phyloP scores from a whole-genome alignment of 257 asterid genomes.

The Lithospermum erythrorhizon region DNA sequence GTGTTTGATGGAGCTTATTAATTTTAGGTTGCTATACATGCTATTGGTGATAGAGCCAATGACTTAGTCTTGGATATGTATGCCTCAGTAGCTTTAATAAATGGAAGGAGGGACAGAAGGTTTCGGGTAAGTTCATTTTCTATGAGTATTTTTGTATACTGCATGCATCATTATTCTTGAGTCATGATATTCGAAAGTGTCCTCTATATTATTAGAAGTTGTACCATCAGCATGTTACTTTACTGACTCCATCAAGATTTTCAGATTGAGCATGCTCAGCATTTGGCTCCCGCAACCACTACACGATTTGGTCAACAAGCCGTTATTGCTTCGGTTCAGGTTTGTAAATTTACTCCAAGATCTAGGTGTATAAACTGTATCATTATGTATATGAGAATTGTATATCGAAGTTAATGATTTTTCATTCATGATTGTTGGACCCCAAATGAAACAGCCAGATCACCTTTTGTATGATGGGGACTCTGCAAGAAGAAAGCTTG shows the following conservation, averaged over 20 bases:
- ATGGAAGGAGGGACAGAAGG: constrained; percentile 69
- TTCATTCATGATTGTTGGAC: constrained; percentile 1
- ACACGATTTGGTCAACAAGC: constrained; percentile 65
- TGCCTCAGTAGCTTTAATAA: constrained; percentile 47
- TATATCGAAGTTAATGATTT: background rate
- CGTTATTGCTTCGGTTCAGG: constrained; percentile 93
- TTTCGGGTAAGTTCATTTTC: constrained; percentile 50
- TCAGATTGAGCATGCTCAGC: constrained; percentile 99
- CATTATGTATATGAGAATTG: background rate
- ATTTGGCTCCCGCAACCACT: constrained; percentile 62
- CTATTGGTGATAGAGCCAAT: constrained; percentile 90
- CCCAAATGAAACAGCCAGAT: constrained; percentile 56
- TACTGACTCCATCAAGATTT: constrained; percentile 15
- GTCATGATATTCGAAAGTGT: background rate
- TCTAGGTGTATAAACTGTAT: background rate
- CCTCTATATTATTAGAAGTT: constrained; percentile 4
- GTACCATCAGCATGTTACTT: constrained; percentile 3
- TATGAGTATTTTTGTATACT: constrained; percentile 8
- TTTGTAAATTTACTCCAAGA: constrained; percentile 12
- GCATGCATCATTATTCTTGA: constrained; percentile 4
- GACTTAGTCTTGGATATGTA: constrained; percentile 76
- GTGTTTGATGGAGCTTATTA: constrained; percentile 1
- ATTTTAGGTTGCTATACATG: constrained; percentile 83
- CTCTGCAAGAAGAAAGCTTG: constrained; percentile 69
- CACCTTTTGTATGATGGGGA: constrained; percentile 86